These are phyloP conservation scores for Eucalyptus caleyi DNA, from an alignment of 345 rosid genomes.

Conservation along the genomic window DNA sequence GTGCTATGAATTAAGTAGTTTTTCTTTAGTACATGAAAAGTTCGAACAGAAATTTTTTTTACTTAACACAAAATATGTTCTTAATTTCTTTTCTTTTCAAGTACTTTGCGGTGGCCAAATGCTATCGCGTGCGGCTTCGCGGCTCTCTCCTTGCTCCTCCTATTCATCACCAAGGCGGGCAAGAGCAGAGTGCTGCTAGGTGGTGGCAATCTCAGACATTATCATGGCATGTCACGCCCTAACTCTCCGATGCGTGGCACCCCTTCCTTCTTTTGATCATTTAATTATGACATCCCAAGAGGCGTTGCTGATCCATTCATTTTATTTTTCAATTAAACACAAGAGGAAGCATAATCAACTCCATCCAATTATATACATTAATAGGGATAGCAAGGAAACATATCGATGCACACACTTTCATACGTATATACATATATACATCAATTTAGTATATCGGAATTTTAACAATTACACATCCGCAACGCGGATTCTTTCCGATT, in stretches of 20 bases:
- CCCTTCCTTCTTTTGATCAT: too few species aligned
- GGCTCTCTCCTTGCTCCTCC: conserved; percentile 21
- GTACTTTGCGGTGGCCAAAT: conserved; percentile 29
- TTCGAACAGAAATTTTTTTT: fast-evolving
- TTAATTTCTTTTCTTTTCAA: neutral
- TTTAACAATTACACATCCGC: too few species aligned
- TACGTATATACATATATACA: too few species aligned
- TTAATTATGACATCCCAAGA: too few species aligned
- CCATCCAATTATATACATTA: too few species aligned
- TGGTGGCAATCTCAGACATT: conserved; percentile 20
- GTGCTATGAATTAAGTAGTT: neutral
- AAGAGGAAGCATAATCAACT: fast-evolving
- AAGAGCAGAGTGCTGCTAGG: neutral
- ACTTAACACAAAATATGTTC: neutral
- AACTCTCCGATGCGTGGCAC: fast-evolving
- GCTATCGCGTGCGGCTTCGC: conserved; percentile 45
- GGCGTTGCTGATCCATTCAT: fast-evolving
- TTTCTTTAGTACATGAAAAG: neutral
- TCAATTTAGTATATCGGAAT: too few species aligned
- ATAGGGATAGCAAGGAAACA: too few species aligned
- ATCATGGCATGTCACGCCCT: conserved; percentile 1
- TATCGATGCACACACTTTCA: fast-evolving
- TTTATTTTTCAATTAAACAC: too few species aligned
- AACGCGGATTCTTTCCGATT: fast-evolving
- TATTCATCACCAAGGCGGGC: neutral